phyloP scores from a whole-genome alignment of 331 rosid species.

The Quercus lobata region DNA sequence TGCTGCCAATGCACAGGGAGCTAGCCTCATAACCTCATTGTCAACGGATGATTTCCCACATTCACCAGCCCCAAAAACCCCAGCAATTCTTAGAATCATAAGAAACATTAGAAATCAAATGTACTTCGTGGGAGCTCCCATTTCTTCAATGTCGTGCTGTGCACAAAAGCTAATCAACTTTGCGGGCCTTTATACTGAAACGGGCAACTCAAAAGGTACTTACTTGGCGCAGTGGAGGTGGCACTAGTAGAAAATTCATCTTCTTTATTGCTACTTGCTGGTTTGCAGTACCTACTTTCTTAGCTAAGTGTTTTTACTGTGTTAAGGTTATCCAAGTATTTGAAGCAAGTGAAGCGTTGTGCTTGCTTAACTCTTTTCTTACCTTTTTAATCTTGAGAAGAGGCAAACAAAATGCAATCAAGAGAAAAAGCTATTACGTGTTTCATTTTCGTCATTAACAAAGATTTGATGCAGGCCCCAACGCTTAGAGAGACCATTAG shows the following conservation, averaged over 20 bases:
- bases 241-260: not conserved
- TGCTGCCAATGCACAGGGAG: slow-evolving; percentile 40
- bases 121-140: not conserved
- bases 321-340: no score
- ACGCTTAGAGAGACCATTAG: no score
- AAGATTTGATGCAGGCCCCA: no score
- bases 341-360: no score
- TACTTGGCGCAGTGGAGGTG: not conserved
- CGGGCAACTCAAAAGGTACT: not conserved
- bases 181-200: not conserved
- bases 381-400: no score
- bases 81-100: slow-evolving; percentile 11
- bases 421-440: no score
- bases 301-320: no score
- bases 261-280: not conserved
- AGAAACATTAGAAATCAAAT: slow-evolving; percentile 12
- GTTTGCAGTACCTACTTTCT: not conserved
- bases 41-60: slow-evolving; percentile 47
- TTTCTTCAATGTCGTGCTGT: not conserved
- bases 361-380: no score
- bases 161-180: not conserved
- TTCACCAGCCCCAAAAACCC: slow-evolving; percentile 37
- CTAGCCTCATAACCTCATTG: slow-evolving; percentile 42
- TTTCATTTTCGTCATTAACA: no score
- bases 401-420: no score